Evolutionary conservation across 768 basidiomycete species (phyloP).

Genomic region (Naganishia vaughanmartiniae): DNA sequence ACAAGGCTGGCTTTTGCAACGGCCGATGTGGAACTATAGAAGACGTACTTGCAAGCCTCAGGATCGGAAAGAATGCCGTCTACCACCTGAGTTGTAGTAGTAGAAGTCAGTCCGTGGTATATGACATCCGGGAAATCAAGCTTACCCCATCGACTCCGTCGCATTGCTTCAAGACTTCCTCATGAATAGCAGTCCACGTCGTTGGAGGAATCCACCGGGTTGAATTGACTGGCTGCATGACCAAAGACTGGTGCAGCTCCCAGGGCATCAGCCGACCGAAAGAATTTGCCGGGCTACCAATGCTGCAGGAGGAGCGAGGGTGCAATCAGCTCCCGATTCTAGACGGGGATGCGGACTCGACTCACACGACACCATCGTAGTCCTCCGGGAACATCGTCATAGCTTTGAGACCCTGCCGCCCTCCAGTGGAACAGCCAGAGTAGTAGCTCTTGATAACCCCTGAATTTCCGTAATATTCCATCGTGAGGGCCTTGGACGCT

Average conservation of each 20-base stretch:
- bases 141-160: constrained; percentile 1
- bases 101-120: neutral
- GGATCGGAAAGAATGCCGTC: constrained; percentile 7
- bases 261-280: constrained; percentile 1
- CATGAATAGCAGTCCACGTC: neutral
- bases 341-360: neutral
- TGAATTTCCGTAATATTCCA: constrained; percentile 3
- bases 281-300: constrained; percentile 4
- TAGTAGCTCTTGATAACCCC: constrained; percentile 17
- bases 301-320: neutral
- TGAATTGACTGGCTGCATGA: constrained; percentile 15
- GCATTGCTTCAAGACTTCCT: constrained; percentile 3
- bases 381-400: constrained; percentile 16
- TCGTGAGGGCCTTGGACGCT: neutral
- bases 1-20: neutral
- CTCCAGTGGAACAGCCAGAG: constrained; percentile 5
- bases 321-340: neutral
- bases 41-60: constrained; percentile 1
- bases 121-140: neutral
- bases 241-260: neutral
- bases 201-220: neutral
- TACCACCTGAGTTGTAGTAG: neutral
- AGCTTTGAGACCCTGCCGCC: constrained; percentile 7
- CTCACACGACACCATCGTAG: constrained; percentile 18
- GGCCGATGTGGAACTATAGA: too few relatives aligned